Evolutionary conservation across 192 early-diverging fungal genomes (phyloP).

Genomic region (Dispira simplex): DNA sequence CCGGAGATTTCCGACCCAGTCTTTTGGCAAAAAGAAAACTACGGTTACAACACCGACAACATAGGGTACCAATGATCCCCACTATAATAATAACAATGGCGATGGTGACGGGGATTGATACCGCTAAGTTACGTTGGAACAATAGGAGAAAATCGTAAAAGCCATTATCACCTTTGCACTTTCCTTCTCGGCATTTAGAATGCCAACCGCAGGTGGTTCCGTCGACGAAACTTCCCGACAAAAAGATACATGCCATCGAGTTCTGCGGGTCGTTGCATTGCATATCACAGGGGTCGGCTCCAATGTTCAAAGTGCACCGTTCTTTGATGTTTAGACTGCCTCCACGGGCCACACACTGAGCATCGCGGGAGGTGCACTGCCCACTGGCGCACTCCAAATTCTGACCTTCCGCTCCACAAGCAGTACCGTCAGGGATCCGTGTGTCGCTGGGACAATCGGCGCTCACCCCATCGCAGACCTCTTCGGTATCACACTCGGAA

Average conservation of each 20-base stretch:
- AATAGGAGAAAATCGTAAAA: slow-evolving; percentile 33
- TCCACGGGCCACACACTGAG: slow-evolving; percentile 46
- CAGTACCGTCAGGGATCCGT: slow-evolving; percentile 43
- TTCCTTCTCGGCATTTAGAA: slow-evolving; percentile 31
- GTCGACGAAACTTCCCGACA: slow-evolving; percentile 49
- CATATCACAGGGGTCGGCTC: slow-evolving; percentile 39
- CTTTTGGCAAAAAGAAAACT: background rate
- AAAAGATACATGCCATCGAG: slow-evolving; percentile 26
- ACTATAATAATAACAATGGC: slow-evolving; percentile 21
- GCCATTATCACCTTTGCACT: slow-evolving; percentile 37
- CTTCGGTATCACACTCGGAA: slow-evolving; percentile 66
- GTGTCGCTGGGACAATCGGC: slow-evolving; percentile 53
- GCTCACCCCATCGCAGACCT: slow-evolving; percentile 58
- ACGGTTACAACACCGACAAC: background rate
- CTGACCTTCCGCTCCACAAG: slow-evolving; percentile 32
- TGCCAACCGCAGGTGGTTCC: slow-evolving; percentile 52
- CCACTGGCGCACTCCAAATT: slow-evolving; percentile 47
- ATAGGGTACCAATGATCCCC: background rate
- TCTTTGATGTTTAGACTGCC: slow-evolving; percentile 27
- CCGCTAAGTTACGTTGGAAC: slow-evolving; percentile 30
- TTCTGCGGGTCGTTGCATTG: slow-evolving; percentile 39
- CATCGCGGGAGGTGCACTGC: slow-evolving; percentile 54
- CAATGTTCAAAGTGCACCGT: slow-evolving; percentile 34
- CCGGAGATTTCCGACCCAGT: background rate
- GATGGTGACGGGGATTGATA: slow-evolving; percentile 31